Base-by-base conservation (phyloP, 208 protist genomes). In the Leishmania aethiopica region DNA sequence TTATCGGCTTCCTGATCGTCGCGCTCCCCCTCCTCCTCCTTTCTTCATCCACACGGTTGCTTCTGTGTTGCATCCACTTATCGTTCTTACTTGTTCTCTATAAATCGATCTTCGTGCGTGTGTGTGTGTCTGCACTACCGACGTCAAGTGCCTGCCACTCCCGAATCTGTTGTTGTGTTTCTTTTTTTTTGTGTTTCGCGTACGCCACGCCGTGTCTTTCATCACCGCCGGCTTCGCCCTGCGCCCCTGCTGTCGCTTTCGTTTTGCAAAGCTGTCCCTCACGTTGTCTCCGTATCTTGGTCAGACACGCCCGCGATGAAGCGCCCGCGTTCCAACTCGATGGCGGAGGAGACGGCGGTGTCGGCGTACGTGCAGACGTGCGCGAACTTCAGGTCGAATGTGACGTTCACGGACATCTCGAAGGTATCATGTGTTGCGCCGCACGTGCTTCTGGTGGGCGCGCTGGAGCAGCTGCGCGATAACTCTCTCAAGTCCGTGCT, bases 371-470 rank as follows among this genome's bases (percentile, higher is more conserved):
- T 95, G 35, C 71, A 76, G 51, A 83, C 90, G 2, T 92, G 87
- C 83, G 75, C 88, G 32, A 67, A 84, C 19, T 94, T 93, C 86
- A 90, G 79, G 77, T 88, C 86, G 47, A 96, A 90, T 71, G 79
- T 96, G 49, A 62, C 37, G 55, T 91, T 94, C 83, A 91, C 87
- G 37, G 89, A 94, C 76, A 83, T 90, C 69, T 57, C 86, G 32
- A 81, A 86, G 51, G 80, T 89, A 57, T 55, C 77, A 15, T 67
- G 69, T 19, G 85, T 90, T 66, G 85, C 88, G 17, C 2, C 82
- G 19, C 80, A 88, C 78, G 89, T 86, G 28, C 79, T 95, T 53
- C 84, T 95, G n/a, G 82, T 95, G 42, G 92, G 92, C 74, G 86
- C 89, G 40, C 75, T 75, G 28, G 87, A 55, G 51, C 85, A 92